phyloP scores from a whole-genome alignment of 768 basidiomycete genomes.

The Boletus rex-veris region DNA sequence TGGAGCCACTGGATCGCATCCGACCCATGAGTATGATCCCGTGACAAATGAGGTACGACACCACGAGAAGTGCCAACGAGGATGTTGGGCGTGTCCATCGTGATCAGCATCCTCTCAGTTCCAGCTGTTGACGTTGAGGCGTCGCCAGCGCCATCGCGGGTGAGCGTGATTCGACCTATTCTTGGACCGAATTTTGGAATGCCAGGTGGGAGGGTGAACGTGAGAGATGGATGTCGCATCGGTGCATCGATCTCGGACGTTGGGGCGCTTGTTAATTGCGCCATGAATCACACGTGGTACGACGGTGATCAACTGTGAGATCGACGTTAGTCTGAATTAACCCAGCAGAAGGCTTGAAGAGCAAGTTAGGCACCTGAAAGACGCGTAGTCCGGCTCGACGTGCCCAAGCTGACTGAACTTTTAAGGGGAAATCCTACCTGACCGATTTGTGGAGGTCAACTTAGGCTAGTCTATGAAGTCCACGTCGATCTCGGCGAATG shows the following conservation, averaged over 20 bases:
- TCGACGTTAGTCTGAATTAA: not conserved
- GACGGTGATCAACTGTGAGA: not conserved
- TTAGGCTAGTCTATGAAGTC: not conserved
- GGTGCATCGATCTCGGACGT: not conserved
- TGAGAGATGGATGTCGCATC: conserved; percentile 13
- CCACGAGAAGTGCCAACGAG: conserved; percentile 69
- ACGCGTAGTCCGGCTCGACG: not conserved
- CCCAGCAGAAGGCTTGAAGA: not conserved
- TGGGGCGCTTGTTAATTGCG: not conserved
- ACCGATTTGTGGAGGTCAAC: not conserved
- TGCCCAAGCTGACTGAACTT: too few relatives aligned
- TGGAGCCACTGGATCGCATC: conserved; percentile 59
- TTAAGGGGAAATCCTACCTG: not conserved
- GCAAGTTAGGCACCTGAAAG: not conserved
- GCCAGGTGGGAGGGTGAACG: conserved; percentile 11
- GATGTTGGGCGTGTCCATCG: conserved; percentile 59
- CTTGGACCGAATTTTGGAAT: conserved; percentile 26
- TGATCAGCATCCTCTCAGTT: conserved; percentile 17
- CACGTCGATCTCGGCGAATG: conserved; percentile 11
- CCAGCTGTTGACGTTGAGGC: not conserved
- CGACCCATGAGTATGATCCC: conserved; percentile 51
- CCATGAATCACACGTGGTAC: conserved; percentile 4
- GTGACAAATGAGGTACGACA: conserved; percentile 67
- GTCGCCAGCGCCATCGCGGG: conserved; percentile 1
- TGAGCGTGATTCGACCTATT: conserved; percentile 20